phyloP scores from a whole-genome alignment of 1,284 basidiomycete genomes.

The Trichosporon asahii region DNA sequence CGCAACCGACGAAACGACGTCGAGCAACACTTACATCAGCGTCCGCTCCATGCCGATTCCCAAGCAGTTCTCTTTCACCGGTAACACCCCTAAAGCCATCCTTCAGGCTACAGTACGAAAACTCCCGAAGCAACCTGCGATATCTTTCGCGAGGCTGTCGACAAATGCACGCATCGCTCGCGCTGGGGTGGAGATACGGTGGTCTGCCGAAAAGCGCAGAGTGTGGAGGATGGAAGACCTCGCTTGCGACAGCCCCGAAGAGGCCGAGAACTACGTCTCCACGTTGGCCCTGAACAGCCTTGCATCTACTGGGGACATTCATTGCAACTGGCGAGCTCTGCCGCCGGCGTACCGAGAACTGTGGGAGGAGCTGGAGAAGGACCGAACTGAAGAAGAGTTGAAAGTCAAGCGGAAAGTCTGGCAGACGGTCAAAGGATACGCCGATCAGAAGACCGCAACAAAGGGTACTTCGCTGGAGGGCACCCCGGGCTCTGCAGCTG shows the following conservation, averaged over 20 bases:
- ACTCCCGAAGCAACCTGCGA: slow-evolving; percentile 67
- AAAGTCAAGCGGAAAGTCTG: slow-evolving; percentile 66
- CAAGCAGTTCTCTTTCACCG: slow-evolving; percentile 65
- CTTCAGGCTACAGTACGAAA: slow-evolving; percentile 38
- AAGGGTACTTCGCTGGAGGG: no score
- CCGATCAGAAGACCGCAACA: slow-evolving; percentile 56
- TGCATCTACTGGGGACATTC: slow-evolving; percentile 54
- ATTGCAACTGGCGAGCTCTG: slow-evolving; percentile 57
- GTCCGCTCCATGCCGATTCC: slow-evolving; percentile 74
- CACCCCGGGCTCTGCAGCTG: background rate
- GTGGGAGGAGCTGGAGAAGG: slow-evolving; percentile 84
- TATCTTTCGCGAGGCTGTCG: slow-evolving; percentile 66
- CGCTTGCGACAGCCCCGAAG: slow-evolving; percentile 70
- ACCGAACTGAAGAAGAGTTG: slow-evolving; percentile 64
- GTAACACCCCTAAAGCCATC: slow-evolving; percentile 38
- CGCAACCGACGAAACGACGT: slow-evolving; percentile 41
- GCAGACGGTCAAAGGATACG: slow-evolving; percentile 64
- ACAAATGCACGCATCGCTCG: slow-evolving; percentile 67
- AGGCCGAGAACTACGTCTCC: slow-evolving; percentile 89
- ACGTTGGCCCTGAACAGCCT: slow-evolving; percentile 78
- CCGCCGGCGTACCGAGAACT: slow-evolving; percentile 81
- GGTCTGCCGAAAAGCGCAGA: slow-evolving; percentile 62
- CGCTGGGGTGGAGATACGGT: slow-evolving; percentile 66
- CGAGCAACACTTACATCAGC: slow-evolving; percentile 57
- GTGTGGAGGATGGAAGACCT: slow-evolving; percentile 81